phyloP scores from a whole-genome alignment of 2,329 filamentous ascomycete genomes.

The Penicillium freii region DNA sequence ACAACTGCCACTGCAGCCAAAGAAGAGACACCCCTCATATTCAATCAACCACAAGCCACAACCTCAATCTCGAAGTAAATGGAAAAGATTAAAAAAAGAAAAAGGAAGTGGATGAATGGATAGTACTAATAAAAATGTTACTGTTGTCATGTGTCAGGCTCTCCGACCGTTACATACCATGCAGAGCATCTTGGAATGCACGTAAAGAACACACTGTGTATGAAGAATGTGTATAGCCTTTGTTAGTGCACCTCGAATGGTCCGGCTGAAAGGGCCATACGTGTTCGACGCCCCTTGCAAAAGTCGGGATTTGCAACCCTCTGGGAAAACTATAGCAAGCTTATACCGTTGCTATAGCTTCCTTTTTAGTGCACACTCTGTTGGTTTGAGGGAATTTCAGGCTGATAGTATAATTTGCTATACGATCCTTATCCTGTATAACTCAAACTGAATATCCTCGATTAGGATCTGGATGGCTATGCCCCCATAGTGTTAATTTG shows the following conservation, averaged over 20 bases:
- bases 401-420: not conserved
- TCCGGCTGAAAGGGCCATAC: not conserved
- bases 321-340: too few relatives aligned
- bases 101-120: not conserved
- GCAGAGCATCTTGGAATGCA: conserved; percentile 11
- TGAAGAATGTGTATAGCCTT: conserved; percentile 14
- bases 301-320: not conserved
- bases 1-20: conserved; percentile 13
- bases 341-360: not conserved
- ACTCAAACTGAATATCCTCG: not conserved
- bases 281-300: conserved; percentile 14
- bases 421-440: not conserved
- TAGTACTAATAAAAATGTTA: not conserved
- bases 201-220: not conserved
- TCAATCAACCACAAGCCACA: conserved; percentile 7
- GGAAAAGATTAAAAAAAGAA: not conserved
- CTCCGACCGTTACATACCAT: not conserved
- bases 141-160: not conserved
- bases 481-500: not conserved
- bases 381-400: not conserved
- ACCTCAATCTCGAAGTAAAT: conserved; percentile 9
- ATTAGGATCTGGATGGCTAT: too few relatives aligned
- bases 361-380: too few relatives aligned
- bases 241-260: not conserved
- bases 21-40: conserved; percentile 18